Conservation (phyloP, 495 filamentous ascomycete genomes). For the Lentithecium fluviatile region DNA sequence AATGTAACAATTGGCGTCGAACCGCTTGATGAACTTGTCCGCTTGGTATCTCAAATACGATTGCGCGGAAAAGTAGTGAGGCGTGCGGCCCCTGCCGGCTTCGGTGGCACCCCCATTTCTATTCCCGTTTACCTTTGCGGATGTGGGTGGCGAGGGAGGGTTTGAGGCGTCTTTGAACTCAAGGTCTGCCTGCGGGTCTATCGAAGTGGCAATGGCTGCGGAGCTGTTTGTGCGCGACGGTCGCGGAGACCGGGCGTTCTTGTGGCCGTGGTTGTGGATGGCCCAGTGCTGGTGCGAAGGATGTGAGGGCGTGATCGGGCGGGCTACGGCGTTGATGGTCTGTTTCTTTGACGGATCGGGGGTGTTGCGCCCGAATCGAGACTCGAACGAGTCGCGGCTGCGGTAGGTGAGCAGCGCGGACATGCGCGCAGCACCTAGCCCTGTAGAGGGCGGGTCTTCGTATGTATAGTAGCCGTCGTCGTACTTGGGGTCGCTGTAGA, state of each 20-base stretch:
- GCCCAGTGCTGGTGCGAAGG: constrained; percentile 83
- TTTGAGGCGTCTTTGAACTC: constrained; percentile 30
- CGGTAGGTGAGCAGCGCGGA: constrained; percentile 92
- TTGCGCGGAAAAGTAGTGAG: constrained; percentile 94
- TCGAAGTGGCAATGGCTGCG: constrained; percentile 23
- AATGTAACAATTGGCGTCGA: constrained; percentile 98
- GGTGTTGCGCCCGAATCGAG: constrained; percentile 88
- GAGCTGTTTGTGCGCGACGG: constrained; percentile 45
- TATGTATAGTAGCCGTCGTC: constrained; percentile 91
- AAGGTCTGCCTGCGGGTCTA: constrained; percentile 13
- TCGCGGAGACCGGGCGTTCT: constrained; percentile 49
- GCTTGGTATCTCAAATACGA: constrained; percentile 98
- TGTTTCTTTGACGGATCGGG: constrained; percentile 79
- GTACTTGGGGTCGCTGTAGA: constrained; percentile 97
- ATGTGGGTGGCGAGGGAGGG: background rate
- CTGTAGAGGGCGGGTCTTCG: constrained; percentile 69
- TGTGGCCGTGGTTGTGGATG: constrained; percentile 95
- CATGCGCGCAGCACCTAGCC: constrained; percentile 94
- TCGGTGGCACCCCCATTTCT: constrained; percentile 27
- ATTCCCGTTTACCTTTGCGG: background rate
- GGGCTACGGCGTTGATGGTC: constrained; percentile 67
- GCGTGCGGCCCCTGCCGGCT: constrained; percentile 51
- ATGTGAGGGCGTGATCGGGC: constrained; percentile 65
- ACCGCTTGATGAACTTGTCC: constrained; percentile 92
- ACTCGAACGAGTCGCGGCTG: constrained; percentile 93